Conservation (phyloP, 768 basidiomycete genomes). For the Suillus ampliporus region DNA sequence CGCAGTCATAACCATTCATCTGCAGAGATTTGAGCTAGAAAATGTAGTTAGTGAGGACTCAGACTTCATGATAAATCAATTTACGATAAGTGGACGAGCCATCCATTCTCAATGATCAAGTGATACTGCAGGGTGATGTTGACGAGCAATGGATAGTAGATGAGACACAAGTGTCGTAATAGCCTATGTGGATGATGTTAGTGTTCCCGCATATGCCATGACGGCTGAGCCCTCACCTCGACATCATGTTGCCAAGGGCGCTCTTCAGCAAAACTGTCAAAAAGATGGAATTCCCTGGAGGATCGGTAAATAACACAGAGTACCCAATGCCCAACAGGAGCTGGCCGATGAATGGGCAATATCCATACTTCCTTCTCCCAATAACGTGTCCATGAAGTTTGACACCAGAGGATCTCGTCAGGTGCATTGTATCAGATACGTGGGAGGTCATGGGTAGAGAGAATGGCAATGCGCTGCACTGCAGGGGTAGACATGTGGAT, state of each 20-base stretch:
- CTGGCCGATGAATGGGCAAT: slow-evolving; percentile 28
- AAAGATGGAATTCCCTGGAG: not conserved
- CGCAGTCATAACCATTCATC: not conserved
- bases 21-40: not conserved
- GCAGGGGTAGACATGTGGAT: not conserved
- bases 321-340: not conserved
- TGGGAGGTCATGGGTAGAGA: slow-evolving; percentile 15
- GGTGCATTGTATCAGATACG: slow-evolving; percentile 1
- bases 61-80: not conserved
- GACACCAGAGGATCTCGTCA: slow-evolving; percentile 28
- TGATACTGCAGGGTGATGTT: not conserved
- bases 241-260: not conserved
- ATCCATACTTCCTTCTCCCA: slow-evolving; percentile 41
- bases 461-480: slow-evolving; percentile 5
- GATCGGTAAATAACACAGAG: not conserved
- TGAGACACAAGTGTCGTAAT: not conserved
- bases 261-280: not conserved
- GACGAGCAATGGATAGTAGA: not conserved
- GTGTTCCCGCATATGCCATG: not conserved
- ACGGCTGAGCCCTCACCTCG: not conserved
- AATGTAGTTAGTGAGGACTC: not conserved
- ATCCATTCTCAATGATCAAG: not conserved
- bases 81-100: not conserved
- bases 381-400: slow-evolving; percentile 19
- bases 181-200: not conserved